Conservation (phyloP, 441 rosid genomes). For the Bocquillonia castaneifolia region DNA sequence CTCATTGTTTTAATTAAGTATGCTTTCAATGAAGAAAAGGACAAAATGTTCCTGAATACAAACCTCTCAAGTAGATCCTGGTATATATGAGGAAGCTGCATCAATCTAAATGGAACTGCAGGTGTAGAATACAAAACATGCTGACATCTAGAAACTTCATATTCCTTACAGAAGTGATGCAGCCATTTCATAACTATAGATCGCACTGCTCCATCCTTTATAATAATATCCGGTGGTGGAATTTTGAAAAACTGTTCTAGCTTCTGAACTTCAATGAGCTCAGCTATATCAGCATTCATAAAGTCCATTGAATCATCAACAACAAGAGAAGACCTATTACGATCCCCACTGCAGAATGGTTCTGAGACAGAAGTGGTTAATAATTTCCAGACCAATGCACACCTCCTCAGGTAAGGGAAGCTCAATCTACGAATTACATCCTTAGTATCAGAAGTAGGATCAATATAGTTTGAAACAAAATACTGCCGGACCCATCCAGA, state of each 20-base stretch:
- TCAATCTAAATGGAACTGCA: constrained; percentile 76
- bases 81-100: constrained; percentile 78
- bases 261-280: constrained; percentile 58
- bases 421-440: constrained; percentile 55
- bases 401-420: constrained; percentile 89
- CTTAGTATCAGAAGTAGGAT: constrained; percentile 43
- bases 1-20: constrained; percentile 22
- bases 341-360: constrained; percentile 47
- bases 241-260: constrained; percentile 76
- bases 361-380: constrained; percentile 51
- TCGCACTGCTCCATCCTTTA: constrained; percentile 52
- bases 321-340: constrained; percentile 34
- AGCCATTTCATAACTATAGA: constrained; percentile 62
- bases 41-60: constrained; percentile 23
- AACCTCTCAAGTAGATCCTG: constrained; percentile 92
- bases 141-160: constrained; percentile 34
- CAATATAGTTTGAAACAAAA: constrained; percentile 51
- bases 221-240: constrained; percentile 54
- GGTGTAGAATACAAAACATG: constrained; percentile 48
- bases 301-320: constrained; percentile 33
- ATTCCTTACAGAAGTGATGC: constrained; percentile 53
- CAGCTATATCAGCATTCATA: constrained; percentile 33
- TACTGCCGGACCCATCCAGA: constrained; percentile 44
- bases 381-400: constrained; percentile 88
- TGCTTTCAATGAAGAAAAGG: background rate